A percentile compares a stretch with the other conserved stretches of the same genome.
phyloP scores from a whole-genome alignment of 768 basidiomycete species.

The Xerocomellus dryophilus region DNA sequence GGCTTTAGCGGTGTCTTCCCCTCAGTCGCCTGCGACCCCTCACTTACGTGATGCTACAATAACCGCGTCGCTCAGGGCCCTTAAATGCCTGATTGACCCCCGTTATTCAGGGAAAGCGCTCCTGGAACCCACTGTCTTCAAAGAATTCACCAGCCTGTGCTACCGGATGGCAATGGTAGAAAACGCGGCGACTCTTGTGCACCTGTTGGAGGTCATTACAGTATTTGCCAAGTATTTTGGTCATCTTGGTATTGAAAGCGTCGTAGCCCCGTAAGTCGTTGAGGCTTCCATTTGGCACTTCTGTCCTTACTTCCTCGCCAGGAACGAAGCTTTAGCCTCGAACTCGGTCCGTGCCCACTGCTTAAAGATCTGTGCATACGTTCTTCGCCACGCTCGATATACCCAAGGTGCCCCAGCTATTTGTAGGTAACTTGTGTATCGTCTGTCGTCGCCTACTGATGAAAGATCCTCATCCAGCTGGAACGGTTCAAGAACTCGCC shows the following conservation, averaged over 20 bases:
- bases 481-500: slow-evolving; percentile 51
- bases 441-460: slow-evolving; percentile 8
- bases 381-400: slow-evolving; percentile 70
- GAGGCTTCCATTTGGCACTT: not conserved
- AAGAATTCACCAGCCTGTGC: slow-evolving; percentile 84
- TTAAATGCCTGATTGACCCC: slow-evolving; percentile 76
- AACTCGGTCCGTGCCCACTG: slow-evolving; percentile 57
- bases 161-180: slow-evolving; percentile 92
- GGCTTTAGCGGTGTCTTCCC: slow-evolving; percentile 64
- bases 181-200: slow-evolving; percentile 62
- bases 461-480: slow-evolving; percentile 39
- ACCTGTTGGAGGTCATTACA: slow-evolving; percentile 67
- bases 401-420: slow-evolving; percentile 48
- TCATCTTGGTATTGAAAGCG: slow-evolving; percentile 26
- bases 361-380: slow-evolving; percentile 77
- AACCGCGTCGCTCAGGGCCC: slow-evolving; percentile 65
- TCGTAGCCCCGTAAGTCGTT: slow-evolving; percentile 18
- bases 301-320: slow-evolving; percentile 1
- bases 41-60: slow-evolving; percentile 46
- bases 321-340: slow-evolving; percentile 33
- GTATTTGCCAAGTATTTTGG: slow-evolving; percentile 47
- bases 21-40: slow-evolving; percentile 49
- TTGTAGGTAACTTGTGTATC: slow-evolving; percentile 37
- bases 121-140: slow-evolving; percentile 78
- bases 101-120: slow-evolving; percentile 81